phyloP scores from a whole-genome alignment of 768 basidiomycete species.

The Auricularia cornea region DNA sequence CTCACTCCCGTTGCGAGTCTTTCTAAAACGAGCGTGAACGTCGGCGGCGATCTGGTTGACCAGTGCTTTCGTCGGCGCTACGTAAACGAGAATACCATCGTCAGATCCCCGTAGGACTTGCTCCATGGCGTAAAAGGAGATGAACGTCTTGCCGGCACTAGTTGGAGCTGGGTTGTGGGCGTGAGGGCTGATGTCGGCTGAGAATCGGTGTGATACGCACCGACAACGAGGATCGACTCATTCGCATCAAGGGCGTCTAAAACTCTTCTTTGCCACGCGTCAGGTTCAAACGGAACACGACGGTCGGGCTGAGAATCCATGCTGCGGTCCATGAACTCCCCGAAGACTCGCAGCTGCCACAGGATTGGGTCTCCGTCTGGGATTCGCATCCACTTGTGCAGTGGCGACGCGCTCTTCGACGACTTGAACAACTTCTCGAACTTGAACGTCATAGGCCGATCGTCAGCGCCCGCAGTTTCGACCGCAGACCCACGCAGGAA shows the following conservation, averaged over 20 bases:
- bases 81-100: slow-evolving; percentile 60
- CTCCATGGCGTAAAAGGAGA: slow-evolving; percentile 73
- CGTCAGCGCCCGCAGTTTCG: slow-evolving; percentile 15
- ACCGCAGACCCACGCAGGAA: slow-evolving; percentile 9
- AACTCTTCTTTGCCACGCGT: slow-evolving; percentile 63
- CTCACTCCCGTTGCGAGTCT: slow-evolving; percentile 42
- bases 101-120: slow-evolving; percentile 52
- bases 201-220: too few relatives aligned
- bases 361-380: slow-evolving; percentile 41
- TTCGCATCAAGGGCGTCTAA: slow-evolving; percentile 54
- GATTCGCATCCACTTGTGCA: slow-evolving; percentile 47
- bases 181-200: too few relatives aligned
- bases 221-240: slow-evolving; percentile 57
- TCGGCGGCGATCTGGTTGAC: slow-evolving; percentile 67
- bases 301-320: slow-evolving; percentile 54
- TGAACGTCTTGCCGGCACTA: slow-evolving; percentile 70
- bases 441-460: slow-evolving; percentile 36
- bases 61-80: slow-evolving; percentile 68
- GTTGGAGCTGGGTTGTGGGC: slow-evolving; percentile 45
- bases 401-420: slow-evolving; percentile 31
- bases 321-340: slow-evolving; percentile 63
- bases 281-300: slow-evolving; percentile 56
- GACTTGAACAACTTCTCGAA: slow-evolving; percentile 47
- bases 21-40: slow-evolving; percentile 60
- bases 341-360: slow-evolving; percentile 66